Evolutionary conservation across 352 stramenopile species (phyloP).

Genomic region (Halophytophthora polymorphica): DNA sequence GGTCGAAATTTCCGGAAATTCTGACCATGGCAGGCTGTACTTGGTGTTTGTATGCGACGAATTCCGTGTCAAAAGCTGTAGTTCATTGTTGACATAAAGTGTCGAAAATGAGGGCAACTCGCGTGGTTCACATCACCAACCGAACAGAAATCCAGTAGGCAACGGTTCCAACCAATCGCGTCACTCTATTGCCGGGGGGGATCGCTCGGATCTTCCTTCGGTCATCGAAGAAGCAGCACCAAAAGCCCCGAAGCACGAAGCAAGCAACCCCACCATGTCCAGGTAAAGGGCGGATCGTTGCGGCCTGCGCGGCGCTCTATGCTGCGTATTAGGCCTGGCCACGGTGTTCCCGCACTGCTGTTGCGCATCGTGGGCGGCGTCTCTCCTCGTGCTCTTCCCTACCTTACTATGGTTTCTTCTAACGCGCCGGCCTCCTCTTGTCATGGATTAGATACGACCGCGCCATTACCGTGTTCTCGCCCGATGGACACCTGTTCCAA

Average conservation of each 20-base stretch:
- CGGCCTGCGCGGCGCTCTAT: neutral
- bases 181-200: neutral
- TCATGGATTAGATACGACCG: constrained; percentile 93
- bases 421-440: neutral
- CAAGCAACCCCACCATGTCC: constrained; percentile 23
- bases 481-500: constrained; percentile 99
- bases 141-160: too few species aligned
- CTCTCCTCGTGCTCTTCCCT: neutral
- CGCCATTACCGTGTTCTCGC: constrained; percentile 99
- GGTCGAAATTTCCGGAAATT: too few species aligned
- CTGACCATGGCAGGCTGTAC: too few species aligned
- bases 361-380: too few species aligned
- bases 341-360: neutral
- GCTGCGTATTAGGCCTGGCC: constrained; percentile 3
- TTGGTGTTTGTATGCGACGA: neutral
- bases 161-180: too few species aligned
- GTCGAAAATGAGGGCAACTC: too few species aligned
- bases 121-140: too few species aligned
- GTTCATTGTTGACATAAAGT: too few species aligned
- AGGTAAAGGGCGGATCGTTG: constrained; percentile 18
- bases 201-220: constrained; percentile 7
- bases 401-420: neutral
- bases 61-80: too few species aligned
- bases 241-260: constrained; percentile 9
- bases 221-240: constrained; percentile 22